phyloP scores from a whole-genome alignment of 805 yeast species.

The Barnettozyma botsteinii region DNA sequence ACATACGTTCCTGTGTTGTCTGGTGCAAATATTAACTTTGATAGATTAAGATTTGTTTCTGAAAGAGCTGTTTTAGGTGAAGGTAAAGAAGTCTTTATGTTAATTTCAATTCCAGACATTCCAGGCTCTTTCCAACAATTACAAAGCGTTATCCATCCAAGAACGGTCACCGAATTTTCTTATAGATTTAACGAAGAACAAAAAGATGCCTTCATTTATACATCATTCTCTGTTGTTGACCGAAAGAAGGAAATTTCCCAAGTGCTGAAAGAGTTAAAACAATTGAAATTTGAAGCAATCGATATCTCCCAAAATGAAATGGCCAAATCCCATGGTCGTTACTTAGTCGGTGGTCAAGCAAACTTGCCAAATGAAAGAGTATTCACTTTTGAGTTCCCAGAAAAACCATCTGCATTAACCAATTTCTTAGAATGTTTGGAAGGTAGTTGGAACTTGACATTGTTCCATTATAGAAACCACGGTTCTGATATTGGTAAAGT shows the following conservation, averaged over 20 bases:
- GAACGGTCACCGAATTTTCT: slow-evolving; percentile 90
- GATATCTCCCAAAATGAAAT: slow-evolving; percentile 90
- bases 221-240: slow-evolving; percentile 80
- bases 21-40: slow-evolving; percentile 99
- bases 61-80: slow-evolving; percentile 99
- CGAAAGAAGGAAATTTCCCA: slow-evolving; percentile 65
- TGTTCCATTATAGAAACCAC: slow-evolving; percentile 95
- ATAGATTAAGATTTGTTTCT: slow-evolving; percentile 88
- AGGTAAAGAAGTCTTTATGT: slow-evolving; percentile 90
- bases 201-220: slow-evolving; percentile 69
- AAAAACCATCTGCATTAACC: slow-evolving; percentile 90
- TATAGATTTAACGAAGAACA: slow-evolving; percentile 52
- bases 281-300: slow-evolving; percentile 62
- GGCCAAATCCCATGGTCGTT: slow-evolving; percentile 95
- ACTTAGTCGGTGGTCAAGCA: slow-evolving; percentile 89
- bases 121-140: slow-evolving; percentile 86
- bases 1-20: slow-evolving; percentile 82
- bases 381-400: slow-evolving; percentile 90
- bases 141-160: slow-evolving; percentile 75
- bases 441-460: slow-evolving; percentile 82
- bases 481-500: slow-evolving; percentile 95
- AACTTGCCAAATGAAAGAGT: slow-evolving; percentile 69
- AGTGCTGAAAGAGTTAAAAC: slow-evolving; percentile 53
- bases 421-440: slow-evolving; percentile 69
- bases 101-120: slow-evolving; percentile 83